phyloP scores from a whole-genome alignment of 371 early-diverging fungal species.

The Coemansia sp. region DNA sequence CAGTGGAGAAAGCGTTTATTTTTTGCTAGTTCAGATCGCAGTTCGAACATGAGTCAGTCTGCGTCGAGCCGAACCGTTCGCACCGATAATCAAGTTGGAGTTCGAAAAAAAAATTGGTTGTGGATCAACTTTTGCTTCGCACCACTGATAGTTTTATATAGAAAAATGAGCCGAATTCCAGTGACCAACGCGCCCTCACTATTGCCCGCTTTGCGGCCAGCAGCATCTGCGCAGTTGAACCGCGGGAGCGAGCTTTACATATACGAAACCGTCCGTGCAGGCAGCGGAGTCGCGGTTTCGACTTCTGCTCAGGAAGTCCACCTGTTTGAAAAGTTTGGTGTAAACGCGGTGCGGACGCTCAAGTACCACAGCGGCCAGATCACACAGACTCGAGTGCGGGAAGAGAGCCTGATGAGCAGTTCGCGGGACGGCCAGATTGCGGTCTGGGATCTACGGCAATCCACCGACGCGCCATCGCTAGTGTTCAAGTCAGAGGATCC shows the following conservation, averaged over 20 bases:
- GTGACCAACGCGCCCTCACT: slow-evolving; percentile 51
- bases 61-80: no score
- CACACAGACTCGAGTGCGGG: slow-evolving; percentile 61
- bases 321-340: slow-evolving; percentile 62
- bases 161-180: slow-evolving; percentile 46
- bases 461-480: slow-evolving; percentile 43
- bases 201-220: slow-evolving; percentile 48
- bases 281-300: slow-evolving; percentile 62
- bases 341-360: slow-evolving; percentile 53
- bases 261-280: slow-evolving; percentile 64
- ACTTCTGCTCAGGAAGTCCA: slow-evolving; percentile 68
- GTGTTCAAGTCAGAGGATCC: slow-evolving; percentile 55
- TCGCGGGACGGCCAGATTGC: slow-evolving; percentile 64
- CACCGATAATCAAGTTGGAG: no score
- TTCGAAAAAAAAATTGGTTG: no score
- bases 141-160: neutral
- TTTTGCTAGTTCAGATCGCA: no score
- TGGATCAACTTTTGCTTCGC: no score
- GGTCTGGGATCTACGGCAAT: slow-evolving; percentile 70
- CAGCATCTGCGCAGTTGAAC: slow-evolving; percentile 51
- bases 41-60: neutral
- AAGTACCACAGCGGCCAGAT: slow-evolving; percentile 60
- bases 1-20: no score
- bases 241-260: slow-evolving; percentile 60
- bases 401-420: slow-evolving; percentile 63